phyloP scores from a whole-genome alignment of 2,329 filamentous ascomycete species.

The Cladobotryum mycophilum region DNA sequence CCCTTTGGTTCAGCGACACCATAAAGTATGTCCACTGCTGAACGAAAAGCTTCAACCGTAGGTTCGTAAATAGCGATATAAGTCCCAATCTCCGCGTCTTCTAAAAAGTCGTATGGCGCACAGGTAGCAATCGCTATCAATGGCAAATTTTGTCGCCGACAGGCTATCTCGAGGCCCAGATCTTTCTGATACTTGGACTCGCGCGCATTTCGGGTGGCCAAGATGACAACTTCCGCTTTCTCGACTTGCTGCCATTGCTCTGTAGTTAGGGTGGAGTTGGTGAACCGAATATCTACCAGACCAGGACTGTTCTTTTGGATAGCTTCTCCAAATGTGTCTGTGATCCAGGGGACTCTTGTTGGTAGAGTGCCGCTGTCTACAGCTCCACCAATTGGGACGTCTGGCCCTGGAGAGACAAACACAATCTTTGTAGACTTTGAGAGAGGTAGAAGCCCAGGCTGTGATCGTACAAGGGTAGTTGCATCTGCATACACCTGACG shows the following conservation, averaged over 20 bases:
- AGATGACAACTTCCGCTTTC: slow-evolving; percentile 17
- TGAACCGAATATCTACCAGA: slow-evolving; percentile 18
- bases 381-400: slow-evolving; percentile 19
- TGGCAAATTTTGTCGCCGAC: slow-evolving; percentile 9
- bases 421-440: slow-evolving; percentile 14
- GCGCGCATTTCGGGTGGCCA: slow-evolving; percentile 20
- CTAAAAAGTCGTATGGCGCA: slow-evolving; percentile 21
- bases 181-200: slow-evolving; percentile 19
- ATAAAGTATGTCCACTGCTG: slow-evolving; percentile 17
- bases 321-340: slow-evolving; percentile 16
- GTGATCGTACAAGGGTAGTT: slow-evolving; percentile 16
- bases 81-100: slow-evolving; percentile 16
- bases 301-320: slow-evolving; percentile 12
- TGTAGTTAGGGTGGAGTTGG: slow-evolving; percentile 10
- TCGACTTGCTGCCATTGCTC: slow-evolving; percentile 17
- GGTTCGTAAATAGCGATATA: slow-evolving; percentile 22
- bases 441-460: slow-evolving; percentile 14
- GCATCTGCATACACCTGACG: slow-evolving; percentile 16
- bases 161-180: slow-evolving; percentile 16
- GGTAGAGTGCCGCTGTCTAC: slow-evolving; percentile 18
- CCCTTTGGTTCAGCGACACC: slow-evolving; percentile 13
- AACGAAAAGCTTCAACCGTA: slow-evolving; percentile 19
- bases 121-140: slow-evolving; percentile 20
- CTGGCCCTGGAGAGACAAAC: slow-evolving; percentile 20
- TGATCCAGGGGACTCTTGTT: slow-evolving; percentile 21